Base-by-base conservation (phyloP, 345 rosid genomes). In the Theobroma cacao region DNA sequence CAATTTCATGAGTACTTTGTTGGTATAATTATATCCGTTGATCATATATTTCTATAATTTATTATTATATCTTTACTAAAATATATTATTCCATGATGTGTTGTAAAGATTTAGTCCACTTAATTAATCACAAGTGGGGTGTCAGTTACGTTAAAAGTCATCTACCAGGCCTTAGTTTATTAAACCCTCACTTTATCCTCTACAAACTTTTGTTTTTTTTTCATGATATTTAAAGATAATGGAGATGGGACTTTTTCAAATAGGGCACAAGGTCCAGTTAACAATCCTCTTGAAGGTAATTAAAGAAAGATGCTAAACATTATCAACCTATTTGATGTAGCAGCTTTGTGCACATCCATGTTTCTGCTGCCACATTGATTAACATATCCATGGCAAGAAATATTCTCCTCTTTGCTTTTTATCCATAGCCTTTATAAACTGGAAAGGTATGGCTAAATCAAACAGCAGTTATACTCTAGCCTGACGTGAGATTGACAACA, bases 61-160 rank as follows among this genome's bases (percentile, higher is more conserved):
- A 78, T 63, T 15, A 45, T 9, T 22, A 40, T 36, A 79, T 70
- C 77, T 64, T 75, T 3, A 70, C 33, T 75, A 62, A 76, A 76
- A 69, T 43, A 66, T 71, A 34, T 47, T 52, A 61, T 31, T 56
- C 70, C 28, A 31, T 79, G 24, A 34, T 9, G 13, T 47, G 34
- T 28, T 72, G 56, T 71, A 69, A 6, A 45, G 74, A 76, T 55
- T 53, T 72, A 43, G 36, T 56, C 15, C 68, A 30, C 56, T 77
- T 67, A 83, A 48, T 80, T 73, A 60, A 60, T 22, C 40, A 50
- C 30, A 67, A 73, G 78, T 67, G 62, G 80, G 15, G 3, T 47
- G 24, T 2, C 41, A 41, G 82, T 76, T 79, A 59, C 76, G 73
- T 66, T 79, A 71, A 76, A 82, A 76, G 82, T 76, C 60, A 75